These are phyloP conservation scores for Cryphonectria parasitica DNA, from an alignment of 2,329 filamentous ascomycete species.

Conservation along the genomic window DNA sequence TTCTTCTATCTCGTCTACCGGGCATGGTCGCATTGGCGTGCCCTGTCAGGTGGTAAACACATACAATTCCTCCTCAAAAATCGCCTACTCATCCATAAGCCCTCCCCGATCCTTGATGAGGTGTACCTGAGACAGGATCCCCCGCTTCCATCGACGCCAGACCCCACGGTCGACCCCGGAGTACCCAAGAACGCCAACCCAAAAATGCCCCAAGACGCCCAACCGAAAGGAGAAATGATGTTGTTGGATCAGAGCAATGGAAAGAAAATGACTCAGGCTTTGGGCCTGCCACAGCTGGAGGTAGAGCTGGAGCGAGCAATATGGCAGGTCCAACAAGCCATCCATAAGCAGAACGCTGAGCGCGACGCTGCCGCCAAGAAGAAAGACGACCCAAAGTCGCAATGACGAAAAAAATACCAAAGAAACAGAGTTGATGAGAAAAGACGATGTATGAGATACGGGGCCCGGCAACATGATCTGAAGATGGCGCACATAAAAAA, in stretches of 20 bases:
- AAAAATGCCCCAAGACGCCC: slow-evolving; percentile 29
- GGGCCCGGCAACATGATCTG: slow-evolving; percentile 18
- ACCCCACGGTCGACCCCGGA: slow-evolving; percentile 33
- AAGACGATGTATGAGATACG: slow-evolving; percentile 20
- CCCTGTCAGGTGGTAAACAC: slow-evolving; percentile 81
- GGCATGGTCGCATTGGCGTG: slow-evolving; percentile 90
- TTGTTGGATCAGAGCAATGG: slow-evolving; percentile 40
- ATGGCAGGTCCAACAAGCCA: slow-evolving; percentile 67
- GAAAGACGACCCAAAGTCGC: slow-evolving; percentile 27
- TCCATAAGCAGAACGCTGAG: slow-evolving; percentile 42
- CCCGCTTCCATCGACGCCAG: slow-evolving; percentile 34
- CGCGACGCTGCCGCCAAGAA: slow-evolving; percentile 20
- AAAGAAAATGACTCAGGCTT: slow-evolving; percentile 47
- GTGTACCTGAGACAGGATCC: slow-evolving; percentile 61
- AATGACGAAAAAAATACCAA: slow-evolving; percentile 7
- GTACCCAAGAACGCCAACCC: slow-evolving; percentile 32
- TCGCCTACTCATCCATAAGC: slow-evolving; percentile 67
- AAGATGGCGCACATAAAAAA: slow-evolving; percentile 9
- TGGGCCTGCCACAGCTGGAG: slow-evolving; percentile 71
- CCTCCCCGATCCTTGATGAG: slow-evolving; percentile 72
- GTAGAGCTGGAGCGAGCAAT: slow-evolving; percentile 76
- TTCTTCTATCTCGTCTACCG: slow-evolving; percentile 96
- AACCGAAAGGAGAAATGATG: slow-evolving; percentile 48
- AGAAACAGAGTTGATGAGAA: slow-evolving; percentile 4
- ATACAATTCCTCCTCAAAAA: slow-evolving; percentile 80